Evolutionary conservation across 148 eudicot genomes (phyloP).

Genomic region (Cornus controversa): DNA sequence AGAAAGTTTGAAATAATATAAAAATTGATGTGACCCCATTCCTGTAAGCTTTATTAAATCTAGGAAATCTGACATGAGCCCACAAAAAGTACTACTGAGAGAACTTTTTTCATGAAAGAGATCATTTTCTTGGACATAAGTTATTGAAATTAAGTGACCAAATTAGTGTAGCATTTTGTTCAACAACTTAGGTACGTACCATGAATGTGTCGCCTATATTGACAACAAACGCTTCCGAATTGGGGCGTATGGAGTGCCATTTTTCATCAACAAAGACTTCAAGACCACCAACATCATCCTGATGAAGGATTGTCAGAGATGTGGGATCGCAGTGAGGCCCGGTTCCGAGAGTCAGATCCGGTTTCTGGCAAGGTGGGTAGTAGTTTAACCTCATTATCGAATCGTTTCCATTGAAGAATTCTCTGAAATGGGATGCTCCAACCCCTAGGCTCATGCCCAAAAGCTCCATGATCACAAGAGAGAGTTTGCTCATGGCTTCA

Average conservation of each 20-base stretch:
- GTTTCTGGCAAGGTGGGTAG: constrained; percentile 58
- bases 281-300: constrained; percentile 64
- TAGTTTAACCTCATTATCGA: constrained; percentile 64
- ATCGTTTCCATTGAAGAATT: constrained; percentile 47
- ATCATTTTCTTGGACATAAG: too few species aligned
- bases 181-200: constrained; percentile 41
- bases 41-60: too few species aligned
- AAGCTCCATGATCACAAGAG: constrained; percentile 59
- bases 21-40: too few species aligned
- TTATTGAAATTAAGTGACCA: too few species aligned
- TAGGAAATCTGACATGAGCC: too few species aligned
- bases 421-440: constrained; percentile 40
- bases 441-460: constrained; percentile 55
- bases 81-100: too few species aligned
- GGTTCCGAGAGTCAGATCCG: constrained; percentile 59
- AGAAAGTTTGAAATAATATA: too few species aligned
- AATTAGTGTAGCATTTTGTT: background rate
- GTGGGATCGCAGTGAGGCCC: constrained; percentile 77
- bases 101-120: too few species aligned
- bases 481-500: constrained; percentile 53
- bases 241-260: constrained; percentile 56
- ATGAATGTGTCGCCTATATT: constrained; percentile 72
- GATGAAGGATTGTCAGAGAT: constrained; percentile 63
- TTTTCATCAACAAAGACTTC: constrained; percentile 47
- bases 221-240: constrained; percentile 48